Evolutionary conservation across 2,329 filamentous ascomycete genomes (phyloP).

Genomic region (Neonectria magnoliae): DNA sequence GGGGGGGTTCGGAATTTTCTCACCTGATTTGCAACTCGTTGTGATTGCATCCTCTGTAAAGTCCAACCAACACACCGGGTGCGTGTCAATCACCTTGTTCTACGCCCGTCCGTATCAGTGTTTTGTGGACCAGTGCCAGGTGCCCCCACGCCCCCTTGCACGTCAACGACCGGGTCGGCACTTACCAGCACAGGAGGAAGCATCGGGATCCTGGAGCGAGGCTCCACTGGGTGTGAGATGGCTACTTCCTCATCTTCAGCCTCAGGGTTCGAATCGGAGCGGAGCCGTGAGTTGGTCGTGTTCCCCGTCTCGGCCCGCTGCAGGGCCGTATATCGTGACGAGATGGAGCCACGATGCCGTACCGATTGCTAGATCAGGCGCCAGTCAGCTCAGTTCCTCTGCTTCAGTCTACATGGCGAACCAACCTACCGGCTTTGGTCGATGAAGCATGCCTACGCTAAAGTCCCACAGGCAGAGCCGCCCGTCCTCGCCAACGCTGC

Average conservation of each 20-base stretch:
- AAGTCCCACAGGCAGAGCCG: conserved; percentile 96
- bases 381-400: conserved; percentile 26
- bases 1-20: conserved; percentile 50
- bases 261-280: conserved; percentile 77
- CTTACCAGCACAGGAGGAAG: conserved; percentile 89
- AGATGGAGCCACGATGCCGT: conserved; percentile 62
- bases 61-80: conserved; percentile 89
- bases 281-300: conserved; percentile 66
- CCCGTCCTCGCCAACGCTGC: conserved; percentile 94
- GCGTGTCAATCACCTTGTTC: conserved; percentile 85
- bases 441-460: conserved; percentile 93
- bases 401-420: conserved; percentile 4
- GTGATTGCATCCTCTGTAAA: conserved; percentile 95
- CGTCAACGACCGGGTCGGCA: conserved; percentile 24
- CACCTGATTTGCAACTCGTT: conserved; percentile 90
- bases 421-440: conserved; percentile 80
- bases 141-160: conserved; percentile 7
- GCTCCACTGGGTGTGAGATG: conserved; percentile 83
- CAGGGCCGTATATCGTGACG: conserved; percentile 58
- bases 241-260: conserved; percentile 64
- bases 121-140: conserved; percentile 13
- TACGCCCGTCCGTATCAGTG: conserved; percentile 48
- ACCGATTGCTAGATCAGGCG: conserved; percentile 33
- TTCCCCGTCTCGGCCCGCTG: conserved; percentile 71
- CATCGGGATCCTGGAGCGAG: conserved; percentile 84